These are phyloP conservation scores for Amanita polypyramis DNA, from an alignment of 768 basidiomycete species.

Conservation along the genomic window DNA sequence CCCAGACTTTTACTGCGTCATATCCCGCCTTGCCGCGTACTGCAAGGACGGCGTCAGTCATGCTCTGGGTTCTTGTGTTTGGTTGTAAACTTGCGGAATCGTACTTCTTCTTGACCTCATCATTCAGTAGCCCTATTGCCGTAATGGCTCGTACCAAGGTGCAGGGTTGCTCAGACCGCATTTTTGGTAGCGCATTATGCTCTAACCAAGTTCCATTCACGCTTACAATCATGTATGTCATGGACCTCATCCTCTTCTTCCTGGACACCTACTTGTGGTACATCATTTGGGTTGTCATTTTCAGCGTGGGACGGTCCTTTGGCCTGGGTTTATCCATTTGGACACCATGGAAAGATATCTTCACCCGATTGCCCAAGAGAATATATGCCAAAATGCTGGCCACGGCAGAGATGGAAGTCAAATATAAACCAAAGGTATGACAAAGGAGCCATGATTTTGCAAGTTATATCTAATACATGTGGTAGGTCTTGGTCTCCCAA, in stretches of 20 bases:
- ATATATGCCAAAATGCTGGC: constrained; percentile 97
- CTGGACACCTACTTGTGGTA: constrained; percentile 99
- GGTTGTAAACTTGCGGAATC: constrained; percentile 95
- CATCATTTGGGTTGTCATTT: constrained; percentile 97
- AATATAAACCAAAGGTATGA: constrained; percentile 93
- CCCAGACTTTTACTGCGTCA: constrained; percentile 97
- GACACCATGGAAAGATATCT: constrained; percentile 99
- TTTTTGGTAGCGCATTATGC: constrained; percentile 76
- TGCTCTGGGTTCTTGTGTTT: constrained; percentile 88
- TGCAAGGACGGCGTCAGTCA: constrained; percentile 75
- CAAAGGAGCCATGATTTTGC: background rate
- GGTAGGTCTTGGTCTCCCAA: constrained; percentile 86
- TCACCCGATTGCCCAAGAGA: constrained; percentile 89
- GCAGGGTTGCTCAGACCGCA: constrained; percentile 78
- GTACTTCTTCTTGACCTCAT: constrained; percentile 95
- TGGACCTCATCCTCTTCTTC: constrained; percentile 98
- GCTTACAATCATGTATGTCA: constrained; percentile 96
- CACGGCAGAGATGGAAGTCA: constrained; percentile 96
- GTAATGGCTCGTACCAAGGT: constrained; percentile 97
- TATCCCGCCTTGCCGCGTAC: constrained; percentile 70
- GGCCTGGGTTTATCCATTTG: constrained; percentile 91
- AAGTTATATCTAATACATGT: background rate
- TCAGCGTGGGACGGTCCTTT: constrained; percentile 86
- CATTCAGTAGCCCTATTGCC: constrained; percentile 92
- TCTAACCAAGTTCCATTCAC: constrained; percentile 91